phyloP scores from a whole-genome alignment of 495 filamentous ascomycete genomes.

The Penicillium nucicola region DNA sequence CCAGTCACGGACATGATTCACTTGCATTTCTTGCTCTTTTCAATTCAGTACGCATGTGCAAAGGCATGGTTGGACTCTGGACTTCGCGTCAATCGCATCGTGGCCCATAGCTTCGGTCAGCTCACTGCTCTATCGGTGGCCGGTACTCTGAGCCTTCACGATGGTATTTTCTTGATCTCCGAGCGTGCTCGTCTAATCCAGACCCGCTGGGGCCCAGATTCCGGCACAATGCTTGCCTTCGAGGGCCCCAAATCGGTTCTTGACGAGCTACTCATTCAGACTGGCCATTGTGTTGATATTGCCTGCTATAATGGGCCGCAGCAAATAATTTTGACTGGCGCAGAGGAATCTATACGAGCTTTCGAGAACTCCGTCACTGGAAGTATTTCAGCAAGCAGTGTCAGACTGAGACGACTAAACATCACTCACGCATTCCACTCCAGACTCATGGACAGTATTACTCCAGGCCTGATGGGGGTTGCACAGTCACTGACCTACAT shows the following conservation, averaged over 20 bases:
- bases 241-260: neutral
- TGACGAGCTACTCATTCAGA: neutral
- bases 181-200: constrained; percentile 27
- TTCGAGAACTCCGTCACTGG: constrained; percentile 5
- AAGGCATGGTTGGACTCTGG: constrained; percentile 49
- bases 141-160: constrained; percentile 29
- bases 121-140: constrained; percentile 47
- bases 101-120: constrained; percentile 57
- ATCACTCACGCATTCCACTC: constrained; percentile 52
- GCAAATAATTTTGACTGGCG: constrained; percentile 34
- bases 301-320: constrained; percentile 47
- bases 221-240: neutral
- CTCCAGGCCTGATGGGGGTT: constrained; percentile 20
- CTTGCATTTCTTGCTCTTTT: constrained; percentile 42
- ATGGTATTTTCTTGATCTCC: constrained; percentile 37
- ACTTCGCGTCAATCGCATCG: constrained; percentile 26
- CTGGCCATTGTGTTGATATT: constrained; percentile 19
- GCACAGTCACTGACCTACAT: constrained; percentile 27
- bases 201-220: neutral
- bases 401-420: constrained; percentile 36
- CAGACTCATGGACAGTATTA: constrained; percentile 36
- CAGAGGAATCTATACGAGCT: constrained; percentile 26
- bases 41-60: constrained; percentile 48
- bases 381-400: neutral
- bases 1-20: constrained; percentile 30